Conservation (phyloP, 164 flowering plant species). For the Echeveria elegans region DNA sequence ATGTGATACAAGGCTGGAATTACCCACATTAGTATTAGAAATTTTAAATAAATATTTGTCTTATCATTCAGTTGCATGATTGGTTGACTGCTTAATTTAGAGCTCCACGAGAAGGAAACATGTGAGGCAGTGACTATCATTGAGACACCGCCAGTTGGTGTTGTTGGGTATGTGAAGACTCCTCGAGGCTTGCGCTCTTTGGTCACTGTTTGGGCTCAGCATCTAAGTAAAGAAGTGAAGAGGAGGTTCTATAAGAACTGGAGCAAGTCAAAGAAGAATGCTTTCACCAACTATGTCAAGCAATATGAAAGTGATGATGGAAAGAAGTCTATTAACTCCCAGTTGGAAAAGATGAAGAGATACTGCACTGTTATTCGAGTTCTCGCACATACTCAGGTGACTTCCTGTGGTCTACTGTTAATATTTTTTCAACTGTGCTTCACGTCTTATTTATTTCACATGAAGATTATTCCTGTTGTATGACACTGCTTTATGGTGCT, state of each 20-base stretch:
- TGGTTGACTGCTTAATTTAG: neutral
- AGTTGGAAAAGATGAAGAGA: constrained; percentile 18
- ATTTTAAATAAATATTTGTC: no score
- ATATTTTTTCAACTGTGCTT: no score
- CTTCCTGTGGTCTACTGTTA: no score
- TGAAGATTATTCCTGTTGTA: neutral
- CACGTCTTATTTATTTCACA: no score
- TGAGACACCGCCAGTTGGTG: constrained; percentile 17
- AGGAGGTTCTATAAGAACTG: constrained; percentile 21
- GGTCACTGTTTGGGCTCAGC: constrained; percentile 20
- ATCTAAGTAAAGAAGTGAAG: constrained; percentile 16
- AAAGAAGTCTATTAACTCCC: constrained; percentile 13
- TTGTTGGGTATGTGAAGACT: constrained; percentile 20
- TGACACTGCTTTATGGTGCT: no score
- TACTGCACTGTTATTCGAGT: constrained; percentile 18
- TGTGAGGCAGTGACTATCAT: constrained; percentile 20
- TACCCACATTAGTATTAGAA: constrained; percentile 18
- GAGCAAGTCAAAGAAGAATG: constrained; percentile 24
- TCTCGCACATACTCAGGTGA: constrained; percentile 18
- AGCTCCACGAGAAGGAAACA: constrained; percentile 19
- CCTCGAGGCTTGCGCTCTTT: constrained; percentile 15
- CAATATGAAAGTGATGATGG: constrained; percentile 17
- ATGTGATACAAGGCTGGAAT: constrained; percentile 23
- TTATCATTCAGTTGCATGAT: no score
- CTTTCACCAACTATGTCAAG: constrained; percentile 18